Evolutionary conservation across 331 rosid species (phyloP), one percentile per base, ranked within the genome.

Genomic region (Malus hybrid): DNA sequence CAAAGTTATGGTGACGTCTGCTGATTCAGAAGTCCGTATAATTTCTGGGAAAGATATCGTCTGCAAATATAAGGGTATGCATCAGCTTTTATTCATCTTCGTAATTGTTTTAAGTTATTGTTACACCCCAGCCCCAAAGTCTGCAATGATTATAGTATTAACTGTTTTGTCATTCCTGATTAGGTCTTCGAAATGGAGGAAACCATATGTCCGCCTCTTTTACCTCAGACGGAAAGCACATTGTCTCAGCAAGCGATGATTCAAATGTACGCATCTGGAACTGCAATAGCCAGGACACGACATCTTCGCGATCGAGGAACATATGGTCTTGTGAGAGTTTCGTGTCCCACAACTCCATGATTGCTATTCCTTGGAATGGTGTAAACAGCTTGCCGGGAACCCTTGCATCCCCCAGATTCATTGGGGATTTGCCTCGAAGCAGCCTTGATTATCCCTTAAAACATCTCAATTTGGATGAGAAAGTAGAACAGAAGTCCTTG

Each of bases 331-430:
- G 76, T 0, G 96, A 90, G 88, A 81, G 88, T 74, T 90, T 90
- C 39, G 55, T 68, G 28, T 86, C 96, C 68, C 87, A 74, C 76
- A 88, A 88, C 3, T 85, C 88, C 16, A 75, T 85, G 64, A 83
- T 88, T 4, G 96, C 96, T 16, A 70, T 90, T 68, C 91, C 96
- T 19, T 90, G 96, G 96, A 80, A 85, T 69, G 96, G 96, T 78
- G 71, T 80, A 28, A 86, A 86, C 76, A 46, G 79, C 19, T 70
- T 74, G 50, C 80, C 88, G 4, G 90, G 66, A 58, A 63, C 82
- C 32, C 83, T 84, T 76, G 42, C 78, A 65, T 77, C 91, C 56
- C 88, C 93, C 0, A 60, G 87, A 2, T 80, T 78, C 24, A 68
- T 46, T 1, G 32, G 77, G 36, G 57, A 71, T 15, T 19, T 26